Evolutionary conservation across 2,329 filamentous ascomycete species (phyloP).

Genomic region (Ciborinia camelliae): DNA sequence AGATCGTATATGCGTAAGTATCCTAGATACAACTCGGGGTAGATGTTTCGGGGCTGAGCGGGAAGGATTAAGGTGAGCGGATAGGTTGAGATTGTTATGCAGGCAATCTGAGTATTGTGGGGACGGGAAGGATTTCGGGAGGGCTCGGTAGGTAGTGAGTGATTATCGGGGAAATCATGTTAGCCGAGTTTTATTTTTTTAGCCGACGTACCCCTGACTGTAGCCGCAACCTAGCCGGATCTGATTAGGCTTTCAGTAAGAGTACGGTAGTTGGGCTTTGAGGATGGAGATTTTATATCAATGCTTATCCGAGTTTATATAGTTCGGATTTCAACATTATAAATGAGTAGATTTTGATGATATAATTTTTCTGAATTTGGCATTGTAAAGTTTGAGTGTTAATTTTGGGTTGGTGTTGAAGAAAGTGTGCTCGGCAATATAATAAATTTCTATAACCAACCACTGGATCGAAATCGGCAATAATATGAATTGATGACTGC

Average conservation of each 20-base stretch:
- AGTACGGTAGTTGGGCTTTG: no score
- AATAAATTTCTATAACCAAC: background rate
- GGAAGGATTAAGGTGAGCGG: background rate
- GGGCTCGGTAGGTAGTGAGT: background rate
- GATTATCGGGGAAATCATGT: background rate
- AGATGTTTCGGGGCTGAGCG: background rate
- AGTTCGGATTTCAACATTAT: background rate
- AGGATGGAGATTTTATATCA: background rate
- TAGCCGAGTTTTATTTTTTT: background rate
- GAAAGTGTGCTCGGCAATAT: background rate
- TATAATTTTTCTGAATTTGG: background rate
- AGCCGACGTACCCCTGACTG: background rate
- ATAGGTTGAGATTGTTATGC: background rate
- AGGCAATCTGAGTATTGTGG: background rate
- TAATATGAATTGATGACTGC: background rate
- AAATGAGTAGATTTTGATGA: background rate
- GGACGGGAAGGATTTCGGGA: background rate
- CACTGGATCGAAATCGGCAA: background rate
- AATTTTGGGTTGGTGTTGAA: background rate
- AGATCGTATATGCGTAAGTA: background rate
- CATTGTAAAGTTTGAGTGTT: background rate
- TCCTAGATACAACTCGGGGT: conserved; percentile 1
- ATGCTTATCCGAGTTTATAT: background rate
- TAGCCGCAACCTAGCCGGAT: background rate
- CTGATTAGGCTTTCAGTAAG: background rate